A percentile compares a stretch with the other conserved stretches of the same genome.
Evolutionary conservation across 371 early-diverging fungal species (phyloP).

Genomic region (Umbelopsis sp.): DNA sequence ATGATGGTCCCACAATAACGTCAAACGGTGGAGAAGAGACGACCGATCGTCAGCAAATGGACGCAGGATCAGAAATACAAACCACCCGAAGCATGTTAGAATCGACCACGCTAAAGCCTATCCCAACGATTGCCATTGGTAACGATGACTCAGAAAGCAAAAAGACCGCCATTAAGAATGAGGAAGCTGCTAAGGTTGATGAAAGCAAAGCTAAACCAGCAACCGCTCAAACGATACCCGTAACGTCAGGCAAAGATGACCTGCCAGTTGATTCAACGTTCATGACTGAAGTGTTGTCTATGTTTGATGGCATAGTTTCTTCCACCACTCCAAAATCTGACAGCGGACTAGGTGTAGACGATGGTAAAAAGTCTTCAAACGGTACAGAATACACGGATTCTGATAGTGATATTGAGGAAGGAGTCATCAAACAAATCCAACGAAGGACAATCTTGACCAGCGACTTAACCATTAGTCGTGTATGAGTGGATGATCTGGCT

Average conservation of each 20-base stretch:
- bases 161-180: not conserved
- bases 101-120: not conserved
- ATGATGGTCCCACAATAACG: not conserved
- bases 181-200: not conserved
- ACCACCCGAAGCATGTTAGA: not conserved
- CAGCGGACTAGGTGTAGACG: conserved; percentile 11
- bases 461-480: conserved; percentile 13
- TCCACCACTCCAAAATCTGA: conserved; percentile 7
- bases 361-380: not conserved
- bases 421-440: conserved; percentile 7
- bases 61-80: not conserved
- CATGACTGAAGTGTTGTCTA: conserved; percentile 3
- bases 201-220: not conserved
- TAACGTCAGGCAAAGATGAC: not conserved
- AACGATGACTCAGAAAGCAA: not conserved
- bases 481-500: not conserved
- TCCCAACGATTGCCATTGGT: not conserved
- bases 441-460: conserved; percentile 7
- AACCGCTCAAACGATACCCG: conserved; percentile 6
- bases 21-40: not conserved
- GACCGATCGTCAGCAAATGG: not conserved
- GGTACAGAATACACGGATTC: not conserved
- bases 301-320: conserved; percentile 9
- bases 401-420: conserved; percentile 13
- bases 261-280: conserved; percentile 6